These are phyloP conservation scores for Kwoniella botswanensis DNA, from an alignment of 768 basidiomycete genomes.

Conservation along the genomic window DNA sequence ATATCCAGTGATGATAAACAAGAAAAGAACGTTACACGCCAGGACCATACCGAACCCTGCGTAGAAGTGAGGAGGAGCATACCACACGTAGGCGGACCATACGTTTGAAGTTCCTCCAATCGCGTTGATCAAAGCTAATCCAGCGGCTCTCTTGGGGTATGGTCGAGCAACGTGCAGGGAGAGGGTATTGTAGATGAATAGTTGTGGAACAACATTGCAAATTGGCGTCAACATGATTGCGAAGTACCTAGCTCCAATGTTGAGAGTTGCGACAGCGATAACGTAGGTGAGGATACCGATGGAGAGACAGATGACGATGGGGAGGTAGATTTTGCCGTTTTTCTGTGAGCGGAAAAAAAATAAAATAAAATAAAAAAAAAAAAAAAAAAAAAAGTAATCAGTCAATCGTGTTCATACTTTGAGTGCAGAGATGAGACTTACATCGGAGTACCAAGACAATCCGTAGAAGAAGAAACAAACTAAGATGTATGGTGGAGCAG, in stretches of 20 bases:
- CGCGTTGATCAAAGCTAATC: conserved; percentile 49
- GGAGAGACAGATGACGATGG: conserved; percentile 35
- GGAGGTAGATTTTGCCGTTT: conserved; percentile 39
- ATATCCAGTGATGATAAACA: conserved; percentile 41
- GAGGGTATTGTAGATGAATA: conserved; percentile 52
- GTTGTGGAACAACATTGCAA: conserved; percentile 44
- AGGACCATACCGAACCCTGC: conserved; percentile 45
- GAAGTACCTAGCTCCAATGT: conserved; percentile 40
- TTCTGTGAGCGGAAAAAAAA: background rate
- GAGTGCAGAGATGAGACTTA: conserved; percentile 10
- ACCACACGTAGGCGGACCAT: conserved; percentile 42
- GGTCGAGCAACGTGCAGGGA: conserved; percentile 50
- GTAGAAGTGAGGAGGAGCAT: conserved; percentile 38
- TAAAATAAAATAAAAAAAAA: background rate
- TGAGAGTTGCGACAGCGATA: conserved; percentile 41
- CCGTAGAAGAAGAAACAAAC: conserved; percentile 39
- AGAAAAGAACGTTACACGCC: conserved; percentile 35
- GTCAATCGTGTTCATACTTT: background rate
- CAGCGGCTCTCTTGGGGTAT: conserved; percentile 51
- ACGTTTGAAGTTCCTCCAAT: conserved; percentile 45
- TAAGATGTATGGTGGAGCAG: conserved; percentile 40
- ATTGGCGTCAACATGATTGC: conserved; percentile 49
- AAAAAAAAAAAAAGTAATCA: background rate
- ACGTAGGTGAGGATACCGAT: conserved; percentile 41
- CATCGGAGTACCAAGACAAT: conserved; percentile 34